Conservation (phyloP, 805 yeast species). For the Candida dajiaensis region DNA sequence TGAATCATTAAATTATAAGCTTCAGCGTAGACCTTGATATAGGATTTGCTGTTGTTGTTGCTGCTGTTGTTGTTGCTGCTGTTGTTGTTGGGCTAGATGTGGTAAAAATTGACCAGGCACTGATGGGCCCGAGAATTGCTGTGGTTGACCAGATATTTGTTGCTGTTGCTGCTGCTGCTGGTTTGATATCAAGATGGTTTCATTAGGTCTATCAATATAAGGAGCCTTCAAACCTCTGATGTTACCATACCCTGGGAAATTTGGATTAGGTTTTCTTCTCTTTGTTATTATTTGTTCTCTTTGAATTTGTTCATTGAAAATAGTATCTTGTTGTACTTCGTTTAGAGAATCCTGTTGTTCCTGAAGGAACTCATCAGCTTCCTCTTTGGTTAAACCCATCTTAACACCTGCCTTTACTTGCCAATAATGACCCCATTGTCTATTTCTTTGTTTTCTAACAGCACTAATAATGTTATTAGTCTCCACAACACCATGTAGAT, state of each 20-base stretch:
- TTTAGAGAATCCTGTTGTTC: constrained; percentile 27
- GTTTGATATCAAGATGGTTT: background rate
- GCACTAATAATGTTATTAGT: constrained; percentile 38
- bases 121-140: background rate
- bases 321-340: constrained; percentile 25
- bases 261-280: constrained; percentile 42
- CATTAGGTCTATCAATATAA: constrained; percentile 24
- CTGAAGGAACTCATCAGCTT: constrained; percentile 20
- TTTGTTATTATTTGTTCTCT: constrained; percentile 39
- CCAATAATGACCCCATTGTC: constrained; percentile 46
- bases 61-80: no score
- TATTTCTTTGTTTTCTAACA: constrained; percentile 34
- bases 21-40: background rate
- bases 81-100: background rate
- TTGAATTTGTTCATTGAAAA: constrained; percentile 33
- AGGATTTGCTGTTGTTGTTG: background rate
- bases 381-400: constrained; percentile 25
- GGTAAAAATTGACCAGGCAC: background rate
- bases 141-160: background rate
- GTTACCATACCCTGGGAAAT: constrained; percentile 39
- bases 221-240: constrained; percentile 41
- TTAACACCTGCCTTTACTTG: constrained; percentile 36
- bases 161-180: background rate
- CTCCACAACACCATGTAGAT: constrained; percentile 42
- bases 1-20: background rate